These are phyloP conservation scores for Poa annua DNA, from an alignment of 176 grass and related monocot genomes.

Conservation along the genomic window DNA sequence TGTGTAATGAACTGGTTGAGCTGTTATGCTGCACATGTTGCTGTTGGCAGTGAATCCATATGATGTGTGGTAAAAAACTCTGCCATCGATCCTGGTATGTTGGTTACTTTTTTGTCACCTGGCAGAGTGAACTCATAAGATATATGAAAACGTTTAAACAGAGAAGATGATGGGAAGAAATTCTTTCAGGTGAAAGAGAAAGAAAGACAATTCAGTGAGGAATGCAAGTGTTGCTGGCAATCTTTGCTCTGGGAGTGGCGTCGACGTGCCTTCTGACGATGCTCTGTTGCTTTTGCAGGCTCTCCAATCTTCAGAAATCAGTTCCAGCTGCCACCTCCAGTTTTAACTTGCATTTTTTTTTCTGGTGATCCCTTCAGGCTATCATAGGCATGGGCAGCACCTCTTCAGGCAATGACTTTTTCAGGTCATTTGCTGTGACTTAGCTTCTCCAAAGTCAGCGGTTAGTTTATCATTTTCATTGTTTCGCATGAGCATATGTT, in stretches of 20 bases:
- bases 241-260: background rate
- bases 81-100: background rate
- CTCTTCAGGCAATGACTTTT: background rate
- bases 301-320: slow-evolving; percentile 1
- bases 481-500: background rate
- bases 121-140: background rate
- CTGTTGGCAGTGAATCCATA: background rate
- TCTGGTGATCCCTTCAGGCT: background rate
- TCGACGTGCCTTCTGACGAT: background rate
- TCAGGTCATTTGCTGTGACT: background rate
- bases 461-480: background rate
- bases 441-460: background rate
- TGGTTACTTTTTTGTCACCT: background rate
- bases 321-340: slow-evolving; percentile 7
- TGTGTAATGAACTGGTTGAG: background rate
- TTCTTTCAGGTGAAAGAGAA: background rate
- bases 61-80: background rate
- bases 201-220: background rate
- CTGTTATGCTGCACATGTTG: background rate
- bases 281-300: background rate
- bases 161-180: background rate
- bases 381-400: background rate
- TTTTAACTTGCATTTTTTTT: background rate
- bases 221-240: background rate
- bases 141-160: background rate